A percentile compares a stretch with the other conserved stretches of the same genome.
Conservation (phyloP, 257 asterid species). For the Solanum gracilifrons region DNA sequence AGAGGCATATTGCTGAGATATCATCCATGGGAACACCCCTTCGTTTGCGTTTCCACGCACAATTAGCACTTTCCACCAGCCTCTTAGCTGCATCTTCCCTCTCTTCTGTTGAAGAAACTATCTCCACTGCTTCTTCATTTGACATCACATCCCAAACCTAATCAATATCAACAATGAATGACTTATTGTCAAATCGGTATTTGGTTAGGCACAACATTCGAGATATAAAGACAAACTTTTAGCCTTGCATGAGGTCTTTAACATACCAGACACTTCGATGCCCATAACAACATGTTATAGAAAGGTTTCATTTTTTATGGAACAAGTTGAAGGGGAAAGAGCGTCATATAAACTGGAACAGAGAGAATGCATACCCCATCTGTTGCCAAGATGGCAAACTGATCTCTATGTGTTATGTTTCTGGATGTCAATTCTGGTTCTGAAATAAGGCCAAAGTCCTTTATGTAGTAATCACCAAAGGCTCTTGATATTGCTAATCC, state of each 20-base stretch:
- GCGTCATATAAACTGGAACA: not conserved
- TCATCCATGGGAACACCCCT: conserved; percentile 56
- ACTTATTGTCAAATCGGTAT: not conserved
- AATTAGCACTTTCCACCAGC: conserved; percentile 45
- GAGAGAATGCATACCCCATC: conserved; percentile 37
- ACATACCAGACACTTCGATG: not conserved
- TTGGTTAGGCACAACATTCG: not conserved
- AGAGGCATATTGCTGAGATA: conserved; percentile 63
- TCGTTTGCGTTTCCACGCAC: conserved; percentile 60
- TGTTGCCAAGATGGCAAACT: conserved; percentile 60
- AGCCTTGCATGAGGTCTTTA: not conserved
- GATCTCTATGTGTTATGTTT: conserved; percentile 37
- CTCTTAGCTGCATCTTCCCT: conserved; percentile 49
- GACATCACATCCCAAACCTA: conserved; percentile 79
- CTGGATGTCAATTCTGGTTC: conserved; percentile 65
- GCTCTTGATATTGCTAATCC: conserved; percentile 79
- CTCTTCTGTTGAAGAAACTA: conserved; percentile 34
- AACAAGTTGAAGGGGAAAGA: not conserved
- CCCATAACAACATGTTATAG: not conserved
- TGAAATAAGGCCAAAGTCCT: conserved; percentile 70
- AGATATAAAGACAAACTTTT: not conserved
- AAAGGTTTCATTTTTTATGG: not conserved
- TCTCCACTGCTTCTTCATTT: conserved; percentile 64
- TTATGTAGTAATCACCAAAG: conserved; percentile 63
- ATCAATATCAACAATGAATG: not conserved